Percentiles rank a stretch among this genome's conserved stretches.
Conservation (phyloP, 2,329 filamentous ascomycete genomes). For the Hymenoscyphus fructigenus region DNA sequence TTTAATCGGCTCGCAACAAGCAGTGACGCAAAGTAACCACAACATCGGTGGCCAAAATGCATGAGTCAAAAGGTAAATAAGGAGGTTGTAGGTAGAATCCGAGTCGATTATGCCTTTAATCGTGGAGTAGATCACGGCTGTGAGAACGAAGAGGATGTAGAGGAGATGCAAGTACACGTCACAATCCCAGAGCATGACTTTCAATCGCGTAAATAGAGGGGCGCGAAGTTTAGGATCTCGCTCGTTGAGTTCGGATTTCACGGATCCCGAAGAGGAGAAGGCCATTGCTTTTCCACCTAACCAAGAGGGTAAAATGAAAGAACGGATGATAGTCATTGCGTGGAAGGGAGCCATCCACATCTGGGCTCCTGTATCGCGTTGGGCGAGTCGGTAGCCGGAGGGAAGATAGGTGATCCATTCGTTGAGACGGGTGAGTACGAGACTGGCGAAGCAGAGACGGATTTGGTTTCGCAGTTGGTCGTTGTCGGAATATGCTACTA, state of each 20-base stretch:
- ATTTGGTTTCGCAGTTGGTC: constrained; percentile 59
- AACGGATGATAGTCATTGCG: constrained; percentile 55
- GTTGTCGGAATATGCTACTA: constrained; percentile 55
- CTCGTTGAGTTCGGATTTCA: constrained; percentile 57
- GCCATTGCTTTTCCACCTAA: constrained; percentile 57
- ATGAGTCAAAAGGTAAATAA: constrained; percentile 54
- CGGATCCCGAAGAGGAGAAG: constrained; percentile 60
- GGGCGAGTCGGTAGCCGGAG: constrained; percentile 58
- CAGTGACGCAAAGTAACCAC: constrained; percentile 41
- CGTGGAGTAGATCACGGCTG: constrained; percentile 41
- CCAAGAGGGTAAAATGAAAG: constrained; percentile 58
- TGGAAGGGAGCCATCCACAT: constrained; percentile 65
- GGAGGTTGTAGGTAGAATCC: constrained; percentile 11
- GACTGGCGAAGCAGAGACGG: constrained; percentile 52
- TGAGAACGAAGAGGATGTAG: constrained; percentile 36
- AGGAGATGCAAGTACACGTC: constrained; percentile 54
- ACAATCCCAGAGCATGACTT: constrained; percentile 55
- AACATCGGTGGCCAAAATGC: constrained; percentile 61
- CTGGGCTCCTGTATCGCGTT: constrained; percentile 55
- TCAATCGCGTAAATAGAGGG: constrained; percentile 53
- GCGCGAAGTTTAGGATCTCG: constrained; percentile 52
- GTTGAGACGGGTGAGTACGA: constrained; percentile 52
- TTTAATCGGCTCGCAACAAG: constrained; percentile 51
- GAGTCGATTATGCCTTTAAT: constrained; percentile 54
- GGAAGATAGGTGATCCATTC: constrained; percentile 60